Evolutionary conservation across 2,329 filamentous ascomycete species (phyloP).

Genomic region (Fusarium duplospermum): DNA sequence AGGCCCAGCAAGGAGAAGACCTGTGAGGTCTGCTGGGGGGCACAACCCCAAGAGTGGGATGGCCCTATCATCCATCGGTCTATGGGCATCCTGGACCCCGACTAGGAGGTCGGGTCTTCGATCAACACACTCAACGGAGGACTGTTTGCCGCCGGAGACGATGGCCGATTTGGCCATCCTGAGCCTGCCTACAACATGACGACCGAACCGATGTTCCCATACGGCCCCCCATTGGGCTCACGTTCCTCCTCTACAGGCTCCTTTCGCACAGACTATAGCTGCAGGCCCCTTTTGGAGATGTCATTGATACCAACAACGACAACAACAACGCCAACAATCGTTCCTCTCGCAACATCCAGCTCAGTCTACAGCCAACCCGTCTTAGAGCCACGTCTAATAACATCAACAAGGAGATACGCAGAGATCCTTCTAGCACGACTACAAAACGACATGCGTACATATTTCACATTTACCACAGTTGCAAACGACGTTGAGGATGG

Average conservation of each 20-base stretch:
- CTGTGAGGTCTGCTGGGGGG: background rate
- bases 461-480: background rate
- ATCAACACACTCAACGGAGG: background rate
- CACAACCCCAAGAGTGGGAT: background rate
- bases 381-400: too few species aligned
- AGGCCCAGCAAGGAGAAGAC: too few species aligned
- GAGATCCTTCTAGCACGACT: background rate
- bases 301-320: background rate
- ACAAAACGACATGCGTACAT: background rate
- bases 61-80: background rate
- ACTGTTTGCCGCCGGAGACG: too few species aligned
- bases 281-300: background rate
- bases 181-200: too few species aligned
- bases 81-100: background rate
- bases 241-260: background rate
- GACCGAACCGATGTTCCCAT: too few species aligned
- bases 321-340: background rate
- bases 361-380: background rate
- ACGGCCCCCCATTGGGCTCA: too few species aligned
- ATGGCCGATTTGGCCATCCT: too few species aligned
- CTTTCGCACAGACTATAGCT: background rate
- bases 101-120: background rate
- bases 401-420: background rate
- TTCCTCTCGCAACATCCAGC: background rate
- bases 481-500: background rate